Conservation (phyloP, 768 basidiomycete genomes). For the Russula foetens region DNA sequence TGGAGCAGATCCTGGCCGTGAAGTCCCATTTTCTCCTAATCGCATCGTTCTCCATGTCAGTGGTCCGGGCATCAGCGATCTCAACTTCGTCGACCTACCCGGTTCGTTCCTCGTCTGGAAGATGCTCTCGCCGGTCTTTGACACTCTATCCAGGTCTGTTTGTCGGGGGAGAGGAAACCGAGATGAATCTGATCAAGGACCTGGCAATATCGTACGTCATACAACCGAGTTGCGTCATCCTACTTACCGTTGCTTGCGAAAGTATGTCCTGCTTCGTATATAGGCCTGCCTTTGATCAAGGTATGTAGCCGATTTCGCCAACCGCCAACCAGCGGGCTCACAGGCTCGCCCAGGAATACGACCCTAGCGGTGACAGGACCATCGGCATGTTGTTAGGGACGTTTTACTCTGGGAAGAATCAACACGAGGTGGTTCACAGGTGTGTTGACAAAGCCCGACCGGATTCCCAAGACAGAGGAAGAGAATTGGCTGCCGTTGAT, state of each 20-base stretch:
- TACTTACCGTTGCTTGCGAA: constrained; percentile 57
- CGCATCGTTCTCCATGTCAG: constrained; percentile 31
- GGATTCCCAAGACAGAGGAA: constrained; percentile 37
- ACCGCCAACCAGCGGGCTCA: constrained; percentile 77
- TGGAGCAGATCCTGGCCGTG: constrained; percentile 23
- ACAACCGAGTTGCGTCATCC: constrained; percentile 54
- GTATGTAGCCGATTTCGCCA: constrained; percentile 61
- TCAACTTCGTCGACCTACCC: constrained; percentile 36
- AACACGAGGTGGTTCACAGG: background rate
- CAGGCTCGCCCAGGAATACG: constrained; percentile 48
- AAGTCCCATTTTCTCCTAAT: constrained; percentile 32
- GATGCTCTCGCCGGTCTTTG: background rate
- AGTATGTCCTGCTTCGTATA: constrained; percentile 34
- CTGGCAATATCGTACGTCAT: constrained; percentile 54
- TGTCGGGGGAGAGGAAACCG: constrained; percentile 32
- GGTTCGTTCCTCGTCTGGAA: constrained; percentile 25
- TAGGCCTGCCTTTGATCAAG: background rate
- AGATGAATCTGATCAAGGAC: constrained; percentile 53
- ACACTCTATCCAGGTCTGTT: constrained; percentile 42
- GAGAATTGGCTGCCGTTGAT: constrained; percentile 49
- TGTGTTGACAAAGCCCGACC: constrained; percentile 15
- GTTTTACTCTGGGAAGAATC: background rate
- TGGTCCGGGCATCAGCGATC: constrained; percentile 33
- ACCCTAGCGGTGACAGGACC: constrained; percentile 56
- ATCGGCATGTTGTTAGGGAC: constrained; percentile 42